These are phyloP conservation scores for Solanum paucissectum DNA, from an alignment of 257 asterid species.

Conservation along the genomic window DNA sequence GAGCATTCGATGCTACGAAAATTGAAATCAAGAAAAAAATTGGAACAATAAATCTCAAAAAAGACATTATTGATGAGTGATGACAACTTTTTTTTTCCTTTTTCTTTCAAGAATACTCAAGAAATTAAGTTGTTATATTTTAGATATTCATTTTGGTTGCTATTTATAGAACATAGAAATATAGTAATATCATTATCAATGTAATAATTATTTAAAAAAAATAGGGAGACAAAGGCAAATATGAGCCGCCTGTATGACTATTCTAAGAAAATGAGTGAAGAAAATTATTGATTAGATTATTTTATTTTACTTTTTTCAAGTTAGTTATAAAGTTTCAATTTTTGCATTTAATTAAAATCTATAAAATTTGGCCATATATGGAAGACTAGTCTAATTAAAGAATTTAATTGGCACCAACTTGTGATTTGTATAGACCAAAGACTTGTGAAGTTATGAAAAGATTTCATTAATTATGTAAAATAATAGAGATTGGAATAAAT, in stretches of 20 bases:
- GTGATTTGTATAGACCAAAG: not conserved
- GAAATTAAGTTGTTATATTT: not conserved
- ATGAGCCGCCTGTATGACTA: not conserved
- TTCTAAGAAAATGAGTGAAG: not conserved
- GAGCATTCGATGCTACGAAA: slow-evolving; percentile 1
- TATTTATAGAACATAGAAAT: not conserved
- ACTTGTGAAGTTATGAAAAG: not conserved
- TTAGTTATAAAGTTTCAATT: not conserved
- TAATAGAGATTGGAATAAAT: not conserved
- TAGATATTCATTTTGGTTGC: not conserved
- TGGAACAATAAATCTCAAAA: not conserved
- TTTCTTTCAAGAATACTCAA: not conserved
- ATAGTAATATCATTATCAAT: not conserved
- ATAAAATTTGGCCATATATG: not conserved
- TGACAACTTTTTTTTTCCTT: not conserved
- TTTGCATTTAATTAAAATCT: not conserved
- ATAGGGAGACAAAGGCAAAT: not conserved
- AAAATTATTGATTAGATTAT: not conserved
- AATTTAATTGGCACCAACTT: not conserved
- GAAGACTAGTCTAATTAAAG: not conserved
- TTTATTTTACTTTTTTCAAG: not conserved
- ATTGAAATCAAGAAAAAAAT: not conserved
- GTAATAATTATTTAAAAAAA: not conserved
- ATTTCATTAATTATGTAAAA: not conserved
- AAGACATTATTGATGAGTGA: not conserved